Evolutionary conservation across 78 protist genomes (phyloP), one percentile per base, ranked within the genome.

Genomic region (Polysphondylium violaceum): DNA sequence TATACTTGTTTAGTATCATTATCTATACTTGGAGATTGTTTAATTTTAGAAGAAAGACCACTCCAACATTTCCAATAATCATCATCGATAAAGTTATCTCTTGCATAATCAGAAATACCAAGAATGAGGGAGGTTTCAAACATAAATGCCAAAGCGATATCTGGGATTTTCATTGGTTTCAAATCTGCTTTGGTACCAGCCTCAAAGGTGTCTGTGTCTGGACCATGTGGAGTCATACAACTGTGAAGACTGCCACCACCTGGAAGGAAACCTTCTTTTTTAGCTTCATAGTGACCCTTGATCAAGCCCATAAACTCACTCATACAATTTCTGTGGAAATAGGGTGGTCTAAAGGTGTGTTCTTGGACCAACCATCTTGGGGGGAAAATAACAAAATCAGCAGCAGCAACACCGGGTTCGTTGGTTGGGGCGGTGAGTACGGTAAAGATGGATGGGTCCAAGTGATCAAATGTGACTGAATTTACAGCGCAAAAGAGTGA

Each of bases 401-500:
- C 87, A 17, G 92, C 94, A 2, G 99, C 98, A 1, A 92, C 95
- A 55, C 99, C 99, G 14, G 97, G 96, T 35, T 71, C 94, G 17
- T 41, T 61, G 8, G 98, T 71, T 35, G 94, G 98, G 56, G 94
- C 72, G 2, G 99, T 98, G 44, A 98, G 78, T 19, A 98, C 99
- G 50, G 98, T 97, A 96, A 98, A 98, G 41, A 98, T 98, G 33
- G 98, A 97, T 25, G 99, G 99, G 85, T 98, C 99, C 12, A 86
- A 33, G 86, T 98, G 99, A 55, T 98, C 99, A 38, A 77, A 98
- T n/a, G 97, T 51, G 50, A 96, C 97, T 0, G 98, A 71, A 89
- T 97, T 97, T 47, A 96, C 76, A 29, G 96, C 95, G 56, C 74
- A 90, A 71, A 96, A 98, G 47, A 78, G 27, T 21, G 75, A 65